Evolutionary conservation across 164 flowering plant species (phyloP).

Genomic region (Aristolochia californica): DNA sequence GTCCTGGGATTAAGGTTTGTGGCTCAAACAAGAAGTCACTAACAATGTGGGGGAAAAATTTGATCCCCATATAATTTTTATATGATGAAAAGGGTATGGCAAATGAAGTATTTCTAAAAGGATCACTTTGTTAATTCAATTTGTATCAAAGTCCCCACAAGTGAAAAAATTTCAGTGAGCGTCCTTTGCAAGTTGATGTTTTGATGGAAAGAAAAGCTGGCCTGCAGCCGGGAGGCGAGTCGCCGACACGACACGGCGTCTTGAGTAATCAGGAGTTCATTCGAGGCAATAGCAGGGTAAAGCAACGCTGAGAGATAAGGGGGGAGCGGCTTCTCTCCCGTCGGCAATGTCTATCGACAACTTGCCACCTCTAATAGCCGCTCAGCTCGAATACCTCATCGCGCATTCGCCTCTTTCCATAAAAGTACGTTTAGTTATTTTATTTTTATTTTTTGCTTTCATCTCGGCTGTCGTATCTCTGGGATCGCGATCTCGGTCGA

Average conservation of each 20-base stretch:
- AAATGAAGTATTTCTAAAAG: too few species aligned
- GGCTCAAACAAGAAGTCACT: too few species aligned
- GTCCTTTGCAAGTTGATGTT: background rate
- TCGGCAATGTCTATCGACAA: slow-evolving; percentile 4
- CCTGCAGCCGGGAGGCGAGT: background rate
- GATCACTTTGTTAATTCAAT: too few species aligned
- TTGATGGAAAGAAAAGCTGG: background rate
- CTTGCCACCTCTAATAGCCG: slow-evolving; percentile 53
- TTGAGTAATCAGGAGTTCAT: background rate
- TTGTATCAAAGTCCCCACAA: too few species aligned
- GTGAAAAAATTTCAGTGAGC: too few species aligned
- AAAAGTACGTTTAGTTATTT: slow-evolving; percentile 36
- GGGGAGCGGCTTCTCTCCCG: background rate
- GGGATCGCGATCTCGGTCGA: background rate
- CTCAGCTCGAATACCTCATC: slow-evolving; percentile 73
- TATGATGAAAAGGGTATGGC: too few species aligned
- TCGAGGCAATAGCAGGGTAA: background rate
- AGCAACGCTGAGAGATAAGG: background rate
- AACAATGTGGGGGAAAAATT: too few species aligned
- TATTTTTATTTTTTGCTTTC: background rate
- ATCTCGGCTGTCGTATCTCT: background rate
- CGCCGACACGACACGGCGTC: background rate
- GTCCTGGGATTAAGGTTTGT: too few species aligned
- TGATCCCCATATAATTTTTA: too few species aligned
- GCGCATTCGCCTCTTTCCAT: slow-evolving; percentile 45